Evolutionary conservation across 768 basidiomycete species (phyloP), one percentile per base, ranked within the genome.

Genomic region (Suillus plorans): DNA sequence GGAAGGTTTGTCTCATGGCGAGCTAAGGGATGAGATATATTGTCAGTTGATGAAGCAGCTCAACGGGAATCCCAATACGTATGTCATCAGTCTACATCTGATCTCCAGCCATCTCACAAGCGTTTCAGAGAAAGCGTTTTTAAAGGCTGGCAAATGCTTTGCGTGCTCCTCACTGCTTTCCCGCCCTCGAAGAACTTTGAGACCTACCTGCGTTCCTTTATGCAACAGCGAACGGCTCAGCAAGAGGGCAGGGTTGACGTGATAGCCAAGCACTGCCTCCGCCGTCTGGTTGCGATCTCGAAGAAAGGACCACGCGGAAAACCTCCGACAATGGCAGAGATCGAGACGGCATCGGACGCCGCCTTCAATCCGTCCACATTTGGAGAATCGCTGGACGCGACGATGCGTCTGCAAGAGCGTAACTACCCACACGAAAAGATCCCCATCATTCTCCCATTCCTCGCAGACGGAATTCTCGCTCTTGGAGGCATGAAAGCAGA

Each of bases 281-380:
- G 87, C n/a, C 87, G 93, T 63, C 81, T 97, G 1, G 80, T 79
- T 6, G 82, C 84, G 64, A 89, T 96, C 62, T 83, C 92, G 5
- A 88, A 88, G 75, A 94, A 92, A 72, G 95, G 95, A 0, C 92
- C 94, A 0, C 81, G 92, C 68, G 94, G 94, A 2, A 94, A 94
- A 71, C 84, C 92, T 0, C 92, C 95, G 3, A 86, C 87, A 2
- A 78, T 87, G 28, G 83, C 89, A 12, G 96, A 98, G 78, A 97
- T 98, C 63, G 95, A 97, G 79, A 93, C 90, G 2, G 95, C 95
- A 25, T 90, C 92, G 86, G 94, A 95, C 70, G 94, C 95, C 34
- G 95, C 96, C 9, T 98, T 97, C 79, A 92, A 95, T 68, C 94
- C 95, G 0, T 95, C 94, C 1, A 95, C 92, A 1, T 98, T 97